A percentile compares a stretch with the other conserved stretches of the same genome.
phyloP scores from a whole-genome alignment of 2,329 filamentous ascomycete species.

The Pseudogymnoascus sp. region DNA sequence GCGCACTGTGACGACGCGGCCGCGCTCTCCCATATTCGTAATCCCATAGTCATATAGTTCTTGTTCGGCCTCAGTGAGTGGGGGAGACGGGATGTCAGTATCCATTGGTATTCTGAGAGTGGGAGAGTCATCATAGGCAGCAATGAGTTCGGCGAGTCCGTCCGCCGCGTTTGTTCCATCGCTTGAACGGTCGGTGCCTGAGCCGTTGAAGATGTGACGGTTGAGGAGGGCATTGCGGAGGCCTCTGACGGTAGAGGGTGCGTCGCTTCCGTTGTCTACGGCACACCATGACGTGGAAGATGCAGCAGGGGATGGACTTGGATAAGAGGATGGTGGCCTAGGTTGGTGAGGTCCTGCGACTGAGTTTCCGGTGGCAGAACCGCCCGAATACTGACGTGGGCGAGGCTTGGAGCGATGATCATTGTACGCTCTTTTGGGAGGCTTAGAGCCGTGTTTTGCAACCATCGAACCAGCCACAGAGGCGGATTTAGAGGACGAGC shows the following conservation, averaged over 20 bases:
- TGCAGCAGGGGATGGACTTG: neutral
- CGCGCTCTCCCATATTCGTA: neutral
- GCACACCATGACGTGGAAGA: neutral
- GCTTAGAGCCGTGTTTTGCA: neutral
- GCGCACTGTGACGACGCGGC: slow-evolving; percentile 6
- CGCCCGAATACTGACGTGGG: neutral
- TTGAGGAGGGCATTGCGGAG: neutral
- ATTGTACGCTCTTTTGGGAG: neutral
- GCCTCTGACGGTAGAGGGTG: neutral
- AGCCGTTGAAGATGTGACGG: neutral
- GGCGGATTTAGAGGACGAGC: neutral
- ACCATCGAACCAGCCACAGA: neutral
- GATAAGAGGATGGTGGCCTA: neutral
- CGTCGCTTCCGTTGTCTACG: neutral
- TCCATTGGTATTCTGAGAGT: neutral
- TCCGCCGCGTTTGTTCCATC: neutral
- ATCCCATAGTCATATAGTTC: neutral
- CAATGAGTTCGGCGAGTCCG: neutral
- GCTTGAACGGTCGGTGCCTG: neutral
- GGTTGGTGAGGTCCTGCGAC: neutral
- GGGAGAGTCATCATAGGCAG: neutral
- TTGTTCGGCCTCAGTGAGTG: neutral
- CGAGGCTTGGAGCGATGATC: neutral
- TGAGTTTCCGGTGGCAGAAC: neutral
- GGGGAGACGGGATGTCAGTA: neutral